phyloP scores from a whole-genome alignment of 257 asterid species.

The Primulina eburnea region DNA sequence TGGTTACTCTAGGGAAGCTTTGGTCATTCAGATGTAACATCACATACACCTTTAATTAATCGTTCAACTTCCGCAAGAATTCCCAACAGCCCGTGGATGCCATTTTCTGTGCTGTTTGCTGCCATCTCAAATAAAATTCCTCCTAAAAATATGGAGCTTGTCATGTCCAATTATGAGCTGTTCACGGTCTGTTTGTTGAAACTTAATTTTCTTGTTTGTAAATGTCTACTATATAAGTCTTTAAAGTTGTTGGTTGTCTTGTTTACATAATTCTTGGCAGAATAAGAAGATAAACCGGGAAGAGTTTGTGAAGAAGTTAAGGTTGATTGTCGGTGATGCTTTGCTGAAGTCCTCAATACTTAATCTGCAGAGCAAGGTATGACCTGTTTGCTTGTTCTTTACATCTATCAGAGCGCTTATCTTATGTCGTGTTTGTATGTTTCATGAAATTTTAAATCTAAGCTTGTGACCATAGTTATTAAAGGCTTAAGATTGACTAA shows the following conservation, averaged over 20 bases:
- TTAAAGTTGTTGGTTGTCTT: constrained; percentile 7
- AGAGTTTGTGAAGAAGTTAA: constrained; percentile 57
- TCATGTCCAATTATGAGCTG: constrained; percentile 43
- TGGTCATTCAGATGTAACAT: constrained; percentile 25
- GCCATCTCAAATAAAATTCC: constrained; percentile 59
- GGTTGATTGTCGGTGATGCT: constrained; percentile 72
- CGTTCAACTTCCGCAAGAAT: constrained; percentile 27
- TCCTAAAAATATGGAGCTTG: constrained; percentile 53
- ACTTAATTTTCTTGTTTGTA: not conserved
- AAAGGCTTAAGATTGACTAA: not conserved
- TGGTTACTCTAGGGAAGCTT: constrained; percentile 35
- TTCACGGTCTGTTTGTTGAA: constrained; percentile 54
- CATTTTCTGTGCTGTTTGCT: constrained; percentile 68
- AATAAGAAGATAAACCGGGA: constrained; percentile 60
- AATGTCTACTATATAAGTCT: not conserved
- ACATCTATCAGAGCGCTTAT: not conserved
- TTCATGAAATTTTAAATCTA: no score
- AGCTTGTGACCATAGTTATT: not conserved
- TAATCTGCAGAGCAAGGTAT: constrained; percentile 62
- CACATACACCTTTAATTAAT: constrained; percentile 25
- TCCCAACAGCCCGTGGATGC: constrained; percentile 88
- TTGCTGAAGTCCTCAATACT: constrained; percentile 60
- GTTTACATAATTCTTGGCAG: constrained; percentile 35
- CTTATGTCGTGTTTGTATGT: not conserved
- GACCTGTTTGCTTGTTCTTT: constrained; percentile 7